Base-by-base conservation (phyloP, 305 asterid species). In the Nicotiana rustica region DNA sequence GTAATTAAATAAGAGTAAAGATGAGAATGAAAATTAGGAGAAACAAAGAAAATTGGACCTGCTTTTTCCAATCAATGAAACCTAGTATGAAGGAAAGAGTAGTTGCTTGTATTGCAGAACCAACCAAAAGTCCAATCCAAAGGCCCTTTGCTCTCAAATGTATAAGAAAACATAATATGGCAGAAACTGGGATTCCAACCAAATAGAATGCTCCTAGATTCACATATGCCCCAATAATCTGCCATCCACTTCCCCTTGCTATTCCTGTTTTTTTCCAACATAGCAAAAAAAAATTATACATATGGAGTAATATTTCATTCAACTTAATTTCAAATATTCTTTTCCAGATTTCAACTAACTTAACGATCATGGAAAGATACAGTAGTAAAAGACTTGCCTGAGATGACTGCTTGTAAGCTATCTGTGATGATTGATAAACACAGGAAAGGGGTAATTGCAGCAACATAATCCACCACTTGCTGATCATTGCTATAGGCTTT, bases 231-330 rank as follows among this genome's bases (percentile, higher is more conserved):
- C 96, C 96, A 9, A 91, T 81, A 61, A 86, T 90, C 83, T 92
- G 96, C 93, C 96, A 91, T 55, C 96, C 96, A 67, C 94, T 85
- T n/a, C 96, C 94, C 85, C 94, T 89, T 6, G 92, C 91, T 68
- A 92, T 90, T 59, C 94, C 97, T 91, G 84, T 10, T 70, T 57
- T 33, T 55, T 29, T 55, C 49, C 49, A 77, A 57, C 47, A 77
- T 10, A 55, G n/a, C 49, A n/a, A n/a, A 5, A 6, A 9, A 13
- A n/a, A 76, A 56, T 8, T 55, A n/a, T n/a, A 38, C 41, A 36
- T 36, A 36, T 5, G 5, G 41, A 36, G 41, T 38, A 38, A 38
- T 38, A 38, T 38, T 36, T 38, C 44, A 6, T 38, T 38, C 17
- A 17, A 35, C 5, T 67, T 12, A 47, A 47, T 12, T 47, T 47